These are phyloP conservation scores for Hypoxylon sp. DNA, from an alignment of 2,329 filamentous ascomycete genomes.

Conservation along the genomic window DNA sequence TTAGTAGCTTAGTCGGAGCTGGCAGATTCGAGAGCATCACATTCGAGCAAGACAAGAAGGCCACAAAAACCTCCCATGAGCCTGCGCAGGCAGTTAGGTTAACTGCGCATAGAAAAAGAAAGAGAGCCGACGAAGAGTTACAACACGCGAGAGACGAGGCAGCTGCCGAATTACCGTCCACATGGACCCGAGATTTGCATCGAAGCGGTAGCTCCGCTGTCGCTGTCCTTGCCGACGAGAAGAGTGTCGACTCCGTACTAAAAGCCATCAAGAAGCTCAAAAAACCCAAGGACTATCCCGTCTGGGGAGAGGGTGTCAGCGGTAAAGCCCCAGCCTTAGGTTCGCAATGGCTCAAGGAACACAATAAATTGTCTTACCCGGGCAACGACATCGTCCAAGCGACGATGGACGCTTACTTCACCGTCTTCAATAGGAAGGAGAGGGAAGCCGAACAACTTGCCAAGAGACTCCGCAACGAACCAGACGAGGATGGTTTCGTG, in stretches of 20 bases:
- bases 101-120: constrained; percentile 60
- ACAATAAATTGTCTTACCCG: constrained; percentile 77
- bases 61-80: constrained; percentile 50
- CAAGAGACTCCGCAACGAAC: constrained; percentile 75
- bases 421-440: constrained; percentile 77
- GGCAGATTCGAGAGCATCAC: constrained; percentile 79
- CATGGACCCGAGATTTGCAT: constrained; percentile 77
- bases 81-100: constrained; percentile 55
- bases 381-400: constrained; percentile 71
- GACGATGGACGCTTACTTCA: constrained; percentile 86
- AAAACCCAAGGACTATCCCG: constrained; percentile 67
- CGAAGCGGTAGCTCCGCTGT: constrained; percentile 81
- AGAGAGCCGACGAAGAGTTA: constrained; percentile 50
- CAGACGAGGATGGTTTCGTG: constrained; percentile 95
- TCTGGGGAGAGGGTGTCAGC: constrained; percentile 73
- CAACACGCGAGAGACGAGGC: constrained; percentile 63
- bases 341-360: constrained; percentile 65
- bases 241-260: constrained; percentile 77
- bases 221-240: constrained; percentile 82
- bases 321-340: constrained; percentile 67
- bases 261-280: constrained; percentile 74
- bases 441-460: constrained; percentile 68
- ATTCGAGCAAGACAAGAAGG: constrained; percentile 71
- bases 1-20: constrained; percentile 76
- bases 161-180: constrained; percentile 70